Conservation (phyloP, 257 asterid genomes). For the Misopates orontium region DNA sequence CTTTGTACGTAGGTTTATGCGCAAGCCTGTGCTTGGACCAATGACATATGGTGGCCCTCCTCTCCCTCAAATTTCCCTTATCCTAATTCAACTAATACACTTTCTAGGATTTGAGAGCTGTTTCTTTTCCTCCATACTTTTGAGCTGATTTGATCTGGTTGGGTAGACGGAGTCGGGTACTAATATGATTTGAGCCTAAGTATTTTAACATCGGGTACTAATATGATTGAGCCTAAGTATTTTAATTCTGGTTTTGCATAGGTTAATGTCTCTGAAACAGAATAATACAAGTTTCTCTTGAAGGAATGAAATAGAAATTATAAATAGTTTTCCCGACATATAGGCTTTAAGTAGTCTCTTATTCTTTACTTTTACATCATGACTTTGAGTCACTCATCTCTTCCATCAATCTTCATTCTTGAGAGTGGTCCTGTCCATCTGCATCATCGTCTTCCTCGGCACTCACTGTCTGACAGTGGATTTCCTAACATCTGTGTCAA, state of each 20-base stretch:
- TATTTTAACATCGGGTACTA: too few species aligned
- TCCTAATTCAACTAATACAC: slow-evolving; percentile 1
- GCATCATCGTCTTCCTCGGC: not conserved
- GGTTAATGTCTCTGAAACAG: not conserved
- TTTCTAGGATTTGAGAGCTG: not conserved
- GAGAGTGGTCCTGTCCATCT: not conserved
- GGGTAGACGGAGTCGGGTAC: not conserved
- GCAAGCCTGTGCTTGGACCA: not conserved
- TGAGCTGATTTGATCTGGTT: not conserved
- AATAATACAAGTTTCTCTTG: not conserved
- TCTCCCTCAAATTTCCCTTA: not conserved
- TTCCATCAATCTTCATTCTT: not conserved
- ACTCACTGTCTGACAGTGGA: not conserved
- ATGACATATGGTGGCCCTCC: not conserved
- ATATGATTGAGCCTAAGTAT: not conserved
- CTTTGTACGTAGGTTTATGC: slow-evolving; percentile 2
- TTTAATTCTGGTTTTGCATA: not conserved
- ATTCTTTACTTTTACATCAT: not conserved
- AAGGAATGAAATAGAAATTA: not conserved
- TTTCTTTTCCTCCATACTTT: not conserved
- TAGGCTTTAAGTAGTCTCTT: not conserved
- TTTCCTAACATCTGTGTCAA: not conserved
- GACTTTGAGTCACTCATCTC: not conserved
- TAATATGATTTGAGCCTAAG: too few species aligned
- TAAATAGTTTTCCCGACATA: not conserved